A percentile compares a stretch with the other conserved stretches of the same genome.
phyloP scores from a whole-genome alignment of 768 basidiomycete species.

The Tricholoma matsutake region DNA sequence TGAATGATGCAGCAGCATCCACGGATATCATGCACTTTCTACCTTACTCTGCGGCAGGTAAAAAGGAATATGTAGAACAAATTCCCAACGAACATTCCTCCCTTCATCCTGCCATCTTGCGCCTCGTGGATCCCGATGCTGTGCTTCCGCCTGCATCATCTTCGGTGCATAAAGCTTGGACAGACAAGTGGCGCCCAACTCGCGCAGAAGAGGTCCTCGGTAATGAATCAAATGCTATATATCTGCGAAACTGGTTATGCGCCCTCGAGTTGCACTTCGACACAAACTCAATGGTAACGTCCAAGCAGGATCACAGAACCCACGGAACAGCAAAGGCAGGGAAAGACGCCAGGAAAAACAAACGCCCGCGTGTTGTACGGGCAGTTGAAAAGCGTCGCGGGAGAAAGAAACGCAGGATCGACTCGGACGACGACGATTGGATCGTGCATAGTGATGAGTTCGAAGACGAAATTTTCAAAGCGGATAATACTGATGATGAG shows the following conservation, averaged over 20 bases:
- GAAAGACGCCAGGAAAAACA: conserved; percentile 36
- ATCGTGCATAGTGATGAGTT: conserved; percentile 46
- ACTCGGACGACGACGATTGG: conserved; percentile 58
- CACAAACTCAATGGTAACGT: conserved; percentile 7
- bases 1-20: neutral
- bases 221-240: conserved; percentile 66
- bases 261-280: conserved; percentile 63
- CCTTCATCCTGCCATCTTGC: conserved; percentile 51
- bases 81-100: conserved; percentile 32
- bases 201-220: conserved; percentile 75
- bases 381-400: conserved; percentile 43
- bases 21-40: neutral
- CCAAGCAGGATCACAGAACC: conserved; percentile 9
- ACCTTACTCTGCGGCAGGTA: neutral
- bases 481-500: conserved; percentile 30
- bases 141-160: neutral
- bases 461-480: conserved; percentile 19
- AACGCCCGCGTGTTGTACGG: conserved; percentile 60
- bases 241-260: conserved; percentile 75
- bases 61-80: conserved; percentile 15
- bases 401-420: conserved; percentile 52
- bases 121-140: conserved; percentile 20
- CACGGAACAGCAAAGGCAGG: conserved; percentile 25
- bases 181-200: conserved; percentile 72
- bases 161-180: conserved; percentile 54